Evolutionary conservation across 2,329 filamentous ascomycete genomes (phyloP), one percentile per base, ranked within the genome.

Genomic region (Verticillium alfalfae): DNA sequence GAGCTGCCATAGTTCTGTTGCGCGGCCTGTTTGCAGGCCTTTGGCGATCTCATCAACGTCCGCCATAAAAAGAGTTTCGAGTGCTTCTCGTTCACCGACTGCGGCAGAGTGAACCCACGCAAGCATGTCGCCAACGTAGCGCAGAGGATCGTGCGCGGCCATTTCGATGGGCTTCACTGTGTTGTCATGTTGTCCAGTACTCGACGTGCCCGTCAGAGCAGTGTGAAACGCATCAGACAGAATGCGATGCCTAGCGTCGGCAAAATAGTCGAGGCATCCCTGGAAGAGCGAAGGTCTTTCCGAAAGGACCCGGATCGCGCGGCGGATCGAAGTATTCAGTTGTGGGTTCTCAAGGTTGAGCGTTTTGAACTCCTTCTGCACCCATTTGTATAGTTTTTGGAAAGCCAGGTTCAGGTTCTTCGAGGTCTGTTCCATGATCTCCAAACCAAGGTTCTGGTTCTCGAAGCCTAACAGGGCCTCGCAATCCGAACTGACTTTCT

Each of bases 71-170:
- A 99, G 80, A 2, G 92, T 87, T 73, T 98, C 94, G 6, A 99
- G 81, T 0, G 93, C 93, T 75, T 99, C 95, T 59, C 91, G 86
- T 74, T 99, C 95, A 37, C 94, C 96, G 1, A 99, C 95, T 0
- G 94, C 89, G 2, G 93, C 91, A 0, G 95, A 97, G 73, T 99
- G 95, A 6, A 90, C 88, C 95, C 95, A 99, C 5, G 95, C 95
- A 15, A 99, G 83, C 93, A 99, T 99, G 71, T 99, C 95, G 60
- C 95, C 93, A 2, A 96, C 88, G 73, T 98, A 98, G 22, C 95
- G 87, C 34, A 98, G 78, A 1, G 92, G 89, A 70, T 99, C 95
- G 72, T 98, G 94, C 1, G 95, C 94, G 12, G 89, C 90, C 68
- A 98, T 86, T 71, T 99, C 94, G 66, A 99, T 99, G 0, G 95